Conservation (phyloP, 495 filamentous ascomycete genomes). For the Cairneyella variabilis region DNA sequence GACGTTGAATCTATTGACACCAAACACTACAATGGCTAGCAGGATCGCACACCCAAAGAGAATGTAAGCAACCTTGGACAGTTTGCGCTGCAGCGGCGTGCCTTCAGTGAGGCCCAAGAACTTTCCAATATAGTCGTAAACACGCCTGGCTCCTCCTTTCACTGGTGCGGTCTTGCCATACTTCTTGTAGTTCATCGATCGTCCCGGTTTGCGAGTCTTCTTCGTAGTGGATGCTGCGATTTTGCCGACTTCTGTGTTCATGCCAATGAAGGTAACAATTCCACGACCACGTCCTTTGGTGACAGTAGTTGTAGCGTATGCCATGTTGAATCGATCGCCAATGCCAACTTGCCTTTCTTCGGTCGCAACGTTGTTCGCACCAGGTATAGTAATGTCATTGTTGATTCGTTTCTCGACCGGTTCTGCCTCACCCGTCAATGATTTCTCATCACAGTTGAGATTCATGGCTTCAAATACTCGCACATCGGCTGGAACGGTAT, state of each 20-base stretch:
- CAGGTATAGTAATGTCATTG: constrained; percentile 31
- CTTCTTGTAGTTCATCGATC: constrained; percentile 61
- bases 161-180: constrained; percentile 54
- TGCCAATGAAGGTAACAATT: constrained; percentile 67
- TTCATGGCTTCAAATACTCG: constrained; percentile 78
- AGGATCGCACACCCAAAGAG: constrained; percentile 72
- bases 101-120: constrained; percentile 75
- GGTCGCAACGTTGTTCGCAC: constrained; percentile 26
- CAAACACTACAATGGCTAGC: constrained; percentile 76
- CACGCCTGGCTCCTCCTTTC: constrained; percentile 52
- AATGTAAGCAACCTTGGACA: constrained; percentile 70
- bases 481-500: constrained; percentile 77
- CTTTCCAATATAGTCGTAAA: constrained; percentile 59
- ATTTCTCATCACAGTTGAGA: constrained; percentile 64
- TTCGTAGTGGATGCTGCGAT: constrained; percentile 65
- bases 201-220: constrained; percentile 55
- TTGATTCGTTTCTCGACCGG: constrained; percentile 42
- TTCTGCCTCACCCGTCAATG: constrained; percentile 70
- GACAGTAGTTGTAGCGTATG: constrained; percentile 63
- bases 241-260: constrained; percentile 81
- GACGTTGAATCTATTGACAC: constrained; percentile 66
- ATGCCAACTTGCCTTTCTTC: constrained; percentile 51
- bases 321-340: constrained; percentile 66
- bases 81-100: constrained; percentile 77
- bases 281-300: constrained; percentile 65